Evolutionary conservation across 139 green algal genomes (phyloP).

Genomic region (Microglena sp.): DNA sequence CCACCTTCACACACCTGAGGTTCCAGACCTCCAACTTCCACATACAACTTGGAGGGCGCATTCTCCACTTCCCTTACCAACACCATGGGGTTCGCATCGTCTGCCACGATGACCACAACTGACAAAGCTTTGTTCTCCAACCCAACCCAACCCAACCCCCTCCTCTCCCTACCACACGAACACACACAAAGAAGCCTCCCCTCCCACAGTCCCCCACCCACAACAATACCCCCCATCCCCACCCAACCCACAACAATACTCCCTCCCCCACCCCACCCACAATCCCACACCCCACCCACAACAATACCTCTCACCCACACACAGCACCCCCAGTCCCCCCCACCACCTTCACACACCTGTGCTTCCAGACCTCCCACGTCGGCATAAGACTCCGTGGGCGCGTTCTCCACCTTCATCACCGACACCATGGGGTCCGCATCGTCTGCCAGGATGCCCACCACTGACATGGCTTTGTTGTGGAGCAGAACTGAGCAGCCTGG

Average conservation of each 20-base stretch:
- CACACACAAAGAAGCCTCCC: too few species aligned
- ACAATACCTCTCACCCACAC: too few species aligned
- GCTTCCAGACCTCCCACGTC: constrained; percentile 92
- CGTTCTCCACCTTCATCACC: constrained; percentile 44
- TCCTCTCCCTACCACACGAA: too few species aligned
- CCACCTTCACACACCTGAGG: too few species aligned
- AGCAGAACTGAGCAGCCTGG: constrained; percentile 93
- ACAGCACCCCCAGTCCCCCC: too few species aligned
- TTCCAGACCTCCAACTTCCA: constrained; percentile 93
- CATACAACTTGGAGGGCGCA: constrained; percentile 91
- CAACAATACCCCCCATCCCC: too few species aligned
- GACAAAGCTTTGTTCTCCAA: constrained; percentile 97
- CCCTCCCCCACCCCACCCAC: too few species aligned
- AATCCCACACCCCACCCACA: too few species aligned
- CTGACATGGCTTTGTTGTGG: constrained; percentile 95
- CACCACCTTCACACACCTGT: too few species aligned
- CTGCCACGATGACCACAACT: constrained; percentile 9
- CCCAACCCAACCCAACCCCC: too few species aligned
- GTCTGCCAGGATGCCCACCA: not conserved
- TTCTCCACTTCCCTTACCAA: constrained; percentile 35
- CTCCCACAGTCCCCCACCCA: too few species aligned
- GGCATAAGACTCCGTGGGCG: constrained; percentile 90
- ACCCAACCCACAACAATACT: too few species aligned
- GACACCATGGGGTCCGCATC: not conserved
- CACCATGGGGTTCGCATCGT: not conserved